Base-by-base conservation (phyloP, 2,329 filamentous ascomycete species). In the Emergomyces pasteurianus region DNA sequence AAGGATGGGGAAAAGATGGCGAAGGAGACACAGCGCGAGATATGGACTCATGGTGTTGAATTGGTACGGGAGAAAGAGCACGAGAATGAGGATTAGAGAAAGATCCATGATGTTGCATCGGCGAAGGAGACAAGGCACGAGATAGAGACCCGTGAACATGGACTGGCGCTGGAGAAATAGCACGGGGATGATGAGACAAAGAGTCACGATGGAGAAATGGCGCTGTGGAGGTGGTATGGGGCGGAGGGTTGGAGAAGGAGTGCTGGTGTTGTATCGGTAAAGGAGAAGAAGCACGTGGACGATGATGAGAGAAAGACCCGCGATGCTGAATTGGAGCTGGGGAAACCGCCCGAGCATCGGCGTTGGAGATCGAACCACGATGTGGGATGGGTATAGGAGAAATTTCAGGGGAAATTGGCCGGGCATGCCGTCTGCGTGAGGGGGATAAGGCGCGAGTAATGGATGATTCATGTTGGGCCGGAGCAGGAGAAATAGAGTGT, bases 391-490 rank as follows among this genome's bases (percentile, higher is more conserved):
- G 57, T 8, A 23, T 62, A 21, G 65, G 63, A 56, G 70, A 67
- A 49, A 64, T 64, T 28, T 26, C 40, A 18, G 34, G 38, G 31
- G 46, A 40, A 42, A 40, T 52, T 2, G 46, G 23, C 28, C 40
- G 40, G 8, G 2, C 16, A 43, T 57, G 38, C 40, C 36, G 55
- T 14, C 26, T 43, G 23, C 23, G 12, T 40, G 40, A 34, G 9
- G 55, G 55, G 21, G 68, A 63, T 34, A 31, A 36, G n/a, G 62
- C 58, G 54, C 66, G 65, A 23, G 67, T 61, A 55, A 62, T 18
- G 26, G 60, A 59, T 28, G 53, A 28, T 50, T 47, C 49, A 36
- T 62, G 49, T 50, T 55, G 69, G 46, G 12, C 26, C 12, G 55
- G 38, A 46, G 55, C 18, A 31, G 55, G 55, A 31, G 55, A 47